phyloP scores from a whole-genome alignment of 495 filamentous ascomycete species.

The Penicillium manginii region DNA sequence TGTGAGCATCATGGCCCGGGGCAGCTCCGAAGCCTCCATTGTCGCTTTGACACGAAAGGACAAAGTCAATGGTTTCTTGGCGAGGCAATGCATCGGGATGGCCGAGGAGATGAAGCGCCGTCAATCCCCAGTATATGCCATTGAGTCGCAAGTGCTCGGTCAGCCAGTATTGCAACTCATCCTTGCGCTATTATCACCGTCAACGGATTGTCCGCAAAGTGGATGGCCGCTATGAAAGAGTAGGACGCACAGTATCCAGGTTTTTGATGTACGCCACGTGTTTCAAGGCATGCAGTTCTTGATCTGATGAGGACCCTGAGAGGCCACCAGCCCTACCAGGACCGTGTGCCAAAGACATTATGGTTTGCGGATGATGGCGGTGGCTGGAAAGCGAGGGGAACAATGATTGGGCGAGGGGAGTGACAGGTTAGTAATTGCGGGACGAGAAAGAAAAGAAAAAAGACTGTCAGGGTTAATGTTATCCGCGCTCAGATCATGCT shows the following conservation, averaged over 20 bases:
- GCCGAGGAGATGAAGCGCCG: constrained; percentile 81
- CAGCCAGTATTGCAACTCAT: constrained; percentile 95
- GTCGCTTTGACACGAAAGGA: constrained; percentile 85
- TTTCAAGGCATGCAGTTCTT: constrained; percentile 66
- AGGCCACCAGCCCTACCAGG: constrained; percentile 57
- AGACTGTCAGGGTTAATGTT: constrained; percentile 11
- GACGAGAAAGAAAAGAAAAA: background rate
- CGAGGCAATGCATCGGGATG: constrained; percentile 80
- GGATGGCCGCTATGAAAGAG: constrained; percentile 24
- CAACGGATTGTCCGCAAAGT: constrained; percentile 27
- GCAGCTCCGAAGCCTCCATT: constrained; percentile 91
- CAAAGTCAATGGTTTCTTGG: constrained; percentile 82
- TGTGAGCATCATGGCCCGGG: constrained; percentile 91
- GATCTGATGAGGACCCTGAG: constrained; percentile 49
- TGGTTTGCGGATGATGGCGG: background rate
- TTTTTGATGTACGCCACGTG: constrained; percentile 95
- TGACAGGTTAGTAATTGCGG: constrained; percentile 15
- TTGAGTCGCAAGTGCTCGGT: constrained; percentile 95
- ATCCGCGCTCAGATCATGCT: constrained; percentile 21
- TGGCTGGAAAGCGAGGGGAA: background rate
- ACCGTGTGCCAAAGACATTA: constrained; percentile 66
- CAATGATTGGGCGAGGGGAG: constrained; percentile 11
- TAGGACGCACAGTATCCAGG: constrained; percentile 74
- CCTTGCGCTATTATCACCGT: constrained; percentile 66
- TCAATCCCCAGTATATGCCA: constrained; percentile 96